Conservation (phyloP, 352 stramenopile genomes). For the Halophytophthora polymorphica region DNA sequence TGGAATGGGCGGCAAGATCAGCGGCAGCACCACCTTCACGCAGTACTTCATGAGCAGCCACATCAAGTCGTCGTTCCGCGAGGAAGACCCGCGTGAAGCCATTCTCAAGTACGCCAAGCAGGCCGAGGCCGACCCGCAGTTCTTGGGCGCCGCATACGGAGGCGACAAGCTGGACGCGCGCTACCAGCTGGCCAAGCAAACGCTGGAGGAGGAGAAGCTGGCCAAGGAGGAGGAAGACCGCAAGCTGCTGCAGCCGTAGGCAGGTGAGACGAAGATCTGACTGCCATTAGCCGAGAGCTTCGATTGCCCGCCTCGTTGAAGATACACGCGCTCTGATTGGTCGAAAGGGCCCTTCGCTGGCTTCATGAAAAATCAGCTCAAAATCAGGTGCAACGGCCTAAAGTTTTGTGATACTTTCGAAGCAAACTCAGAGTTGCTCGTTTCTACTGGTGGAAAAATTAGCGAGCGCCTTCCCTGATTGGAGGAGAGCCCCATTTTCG, state of each 20-base stretch:
- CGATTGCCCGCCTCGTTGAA: too few species aligned
- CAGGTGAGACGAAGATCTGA: too few species aligned
- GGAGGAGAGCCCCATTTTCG: too few species aligned
- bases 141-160: slow-evolving; percentile 56
- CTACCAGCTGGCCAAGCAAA: slow-evolving; percentile 72
- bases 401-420: too few species aligned
- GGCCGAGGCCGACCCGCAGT: slow-evolving; percentile 69
- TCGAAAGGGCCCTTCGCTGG: too few species aligned
- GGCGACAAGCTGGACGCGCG: slow-evolving; percentile 65
- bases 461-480: too few species aligned
- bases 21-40: slow-evolving; percentile 79
- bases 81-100: slow-evolving; percentile 82
- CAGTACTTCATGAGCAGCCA: slow-evolving; percentile 89
- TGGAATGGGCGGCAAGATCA: slow-evolving; percentile 76
- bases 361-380: too few species aligned
- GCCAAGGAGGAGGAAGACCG: slow-evolving; percentile 76
- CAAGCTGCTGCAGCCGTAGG: slow-evolving; percentile 65
- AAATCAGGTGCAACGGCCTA: too few species aligned
- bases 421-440: too few species aligned
- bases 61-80: slow-evolving; percentile 81
- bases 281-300: too few species aligned
- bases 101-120: slow-evolving; percentile 85
- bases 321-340: too few species aligned
- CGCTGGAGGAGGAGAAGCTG: slow-evolving; percentile 76
- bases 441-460: too few species aligned